Evolutionary conservation across 148 eudicot genomes (phyloP).

Genomic region (Persicaria maculosa): DNA sequence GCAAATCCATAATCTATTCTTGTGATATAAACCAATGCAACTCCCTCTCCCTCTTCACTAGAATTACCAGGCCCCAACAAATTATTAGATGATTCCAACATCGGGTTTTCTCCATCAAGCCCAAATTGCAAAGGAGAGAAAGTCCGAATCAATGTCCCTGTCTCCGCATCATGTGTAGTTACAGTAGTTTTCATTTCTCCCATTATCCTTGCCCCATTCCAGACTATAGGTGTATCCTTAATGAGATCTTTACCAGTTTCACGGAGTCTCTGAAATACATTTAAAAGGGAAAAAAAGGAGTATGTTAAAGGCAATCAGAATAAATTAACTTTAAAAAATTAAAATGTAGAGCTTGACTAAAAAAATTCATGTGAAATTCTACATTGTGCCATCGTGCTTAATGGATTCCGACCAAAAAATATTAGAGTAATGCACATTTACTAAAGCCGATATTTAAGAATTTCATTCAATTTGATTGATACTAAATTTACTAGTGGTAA

Average conservation of each 20-base stretch:
- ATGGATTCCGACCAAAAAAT: neutral
- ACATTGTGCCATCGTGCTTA: too few relatives aligned
- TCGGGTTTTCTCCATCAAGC: neutral
- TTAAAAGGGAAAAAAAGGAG: neutral
- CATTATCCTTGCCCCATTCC: slow-evolving; percentile 3
- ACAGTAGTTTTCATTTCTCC: slow-evolving; percentile 12
- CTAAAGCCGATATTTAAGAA: neutral
- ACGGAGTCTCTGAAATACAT: slow-evolving; percentile 8
- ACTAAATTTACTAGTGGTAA: too few relatives aligned
- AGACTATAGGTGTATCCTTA: slow-evolving; percentile 1
- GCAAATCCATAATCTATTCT: slow-evolving; percentile 13
- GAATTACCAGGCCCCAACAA: slow-evolving; percentile 9
- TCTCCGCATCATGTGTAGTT: neutral
- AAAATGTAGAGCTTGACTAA: neutral
- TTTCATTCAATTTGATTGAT: neutral
- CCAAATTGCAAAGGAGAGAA: slow-evolving; percentile 10
- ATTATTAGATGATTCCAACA: neutral
- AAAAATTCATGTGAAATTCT: too few relatives aligned
- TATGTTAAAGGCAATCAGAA: neutral
- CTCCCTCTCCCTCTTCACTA: neutral
- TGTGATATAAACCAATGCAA: slow-evolving; percentile 7
- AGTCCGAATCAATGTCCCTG: neutral
- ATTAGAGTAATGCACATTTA: neutral
- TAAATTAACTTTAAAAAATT: neutral
- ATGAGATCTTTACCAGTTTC: neutral